phyloP scores from a whole-genome alignment of 2,329 filamentous ascomycete species.

The Venturia oleaginea region DNA sequence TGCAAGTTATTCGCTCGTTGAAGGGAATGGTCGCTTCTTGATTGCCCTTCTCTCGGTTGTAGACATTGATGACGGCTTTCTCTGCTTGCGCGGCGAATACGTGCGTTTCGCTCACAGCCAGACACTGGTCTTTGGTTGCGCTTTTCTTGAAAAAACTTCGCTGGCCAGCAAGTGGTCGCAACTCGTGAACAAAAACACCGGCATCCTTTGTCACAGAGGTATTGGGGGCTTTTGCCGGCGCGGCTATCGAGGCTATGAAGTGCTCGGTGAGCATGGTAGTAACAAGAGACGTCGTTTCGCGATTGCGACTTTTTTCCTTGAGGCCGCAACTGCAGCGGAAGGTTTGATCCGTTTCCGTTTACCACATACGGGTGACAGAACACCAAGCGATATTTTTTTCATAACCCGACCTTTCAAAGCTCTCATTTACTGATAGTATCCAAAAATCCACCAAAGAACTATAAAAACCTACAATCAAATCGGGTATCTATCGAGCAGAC shows the following conservation, averaged over 20 bases:
- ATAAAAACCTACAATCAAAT: not conserved
- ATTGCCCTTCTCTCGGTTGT: slow-evolving; percentile 71
- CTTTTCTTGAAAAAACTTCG: slow-evolving; percentile 85
- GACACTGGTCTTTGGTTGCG: slow-evolving; percentile 64
- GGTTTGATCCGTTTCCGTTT: not conserved
- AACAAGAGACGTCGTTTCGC: not conserved
- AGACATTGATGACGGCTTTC: slow-evolving; percentile 89
- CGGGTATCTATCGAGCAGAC: slow-evolving; percentile 6
- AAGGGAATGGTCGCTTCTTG: slow-evolving; percentile 87
- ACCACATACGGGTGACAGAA: no score
- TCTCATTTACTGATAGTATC: no score
- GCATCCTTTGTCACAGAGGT: slow-evolving; percentile 59
- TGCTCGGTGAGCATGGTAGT: slow-evolving; percentile 13
- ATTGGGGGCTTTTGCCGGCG: slow-evolving; percentile 17
- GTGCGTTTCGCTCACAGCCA: slow-evolving; percentile 73
- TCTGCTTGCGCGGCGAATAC: slow-evolving; percentile 86
- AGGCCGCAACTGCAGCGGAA: not conserved
- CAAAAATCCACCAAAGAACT: not conserved
- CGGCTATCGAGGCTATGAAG: slow-evolving; percentile 10
- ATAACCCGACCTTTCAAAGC: no score
- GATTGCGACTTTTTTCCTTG: not conserved
- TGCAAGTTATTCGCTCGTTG: slow-evolving; percentile 72
- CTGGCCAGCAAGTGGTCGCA: slow-evolving; percentile 68
- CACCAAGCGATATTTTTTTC: no score
- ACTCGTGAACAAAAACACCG: slow-evolving; percentile 76